Conservation (phyloP, 116 monocot genomes). For the Trichopus zeylanicus region DNA sequence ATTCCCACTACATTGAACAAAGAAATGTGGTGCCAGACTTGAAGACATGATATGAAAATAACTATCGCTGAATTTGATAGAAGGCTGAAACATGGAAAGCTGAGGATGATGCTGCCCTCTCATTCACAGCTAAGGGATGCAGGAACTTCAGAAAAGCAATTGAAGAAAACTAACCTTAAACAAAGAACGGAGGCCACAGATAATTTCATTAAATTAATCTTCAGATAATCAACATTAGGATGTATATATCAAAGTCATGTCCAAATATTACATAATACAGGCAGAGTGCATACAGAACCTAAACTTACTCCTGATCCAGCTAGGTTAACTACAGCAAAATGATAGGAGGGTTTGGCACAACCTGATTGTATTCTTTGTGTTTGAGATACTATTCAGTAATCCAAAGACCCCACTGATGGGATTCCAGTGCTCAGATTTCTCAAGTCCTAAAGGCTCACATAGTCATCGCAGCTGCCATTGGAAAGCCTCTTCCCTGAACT, state of each 20-base stretch:
- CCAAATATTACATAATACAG: not conserved
- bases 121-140: not conserved
- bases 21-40: no score
- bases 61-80: no score
- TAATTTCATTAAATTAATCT: conserved; percentile 1
- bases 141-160: not conserved
- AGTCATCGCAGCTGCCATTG: conserved; percentile 32
- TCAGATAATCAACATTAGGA: not conserved
- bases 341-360: not conserved
- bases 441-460: conserved; percentile 25
- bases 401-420: conserved; percentile 30
- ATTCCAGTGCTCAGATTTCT: conserved; percentile 40
- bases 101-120: no score
- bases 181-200: not conserved
- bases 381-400: conserved; percentile 20
- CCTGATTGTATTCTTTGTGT: no score
- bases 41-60: no score
- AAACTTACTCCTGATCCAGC: not conserved
- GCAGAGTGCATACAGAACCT: not conserved
- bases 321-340: conserved; percentile 1
- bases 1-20: no score
- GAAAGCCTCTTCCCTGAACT: conserved; percentile 24
- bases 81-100: no score
- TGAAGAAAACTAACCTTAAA: no score
- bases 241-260: not conserved